Conservation (phyloP, 768 basidiomycete species). For the Lactarius quietus region DNA sequence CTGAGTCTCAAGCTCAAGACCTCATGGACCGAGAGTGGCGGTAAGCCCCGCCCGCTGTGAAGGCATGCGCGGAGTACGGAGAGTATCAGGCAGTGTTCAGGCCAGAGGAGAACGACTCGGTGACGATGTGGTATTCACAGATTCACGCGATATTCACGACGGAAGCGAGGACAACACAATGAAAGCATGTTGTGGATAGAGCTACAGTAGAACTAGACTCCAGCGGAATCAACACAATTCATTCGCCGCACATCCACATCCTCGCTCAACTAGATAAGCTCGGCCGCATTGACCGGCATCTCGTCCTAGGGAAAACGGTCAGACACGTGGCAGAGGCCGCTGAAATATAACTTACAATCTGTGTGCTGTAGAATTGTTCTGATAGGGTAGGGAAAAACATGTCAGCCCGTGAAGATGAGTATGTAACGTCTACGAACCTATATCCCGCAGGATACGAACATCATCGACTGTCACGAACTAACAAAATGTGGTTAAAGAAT, state of each 20-base stretch:
- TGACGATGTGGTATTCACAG: no score
- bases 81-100: no score
- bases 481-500: not conserved
- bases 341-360: constrained; percentile 57
- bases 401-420: constrained; percentile 1
- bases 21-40: no score
- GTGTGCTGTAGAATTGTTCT: constrained; percentile 97
- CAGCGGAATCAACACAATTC: not conserved
- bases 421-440: constrained; percentile 53
- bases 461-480: constrained; percentile 95
- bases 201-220: no score
- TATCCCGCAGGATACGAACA: constrained; percentile 94
- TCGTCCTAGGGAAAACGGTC: constrained; percentile 63
- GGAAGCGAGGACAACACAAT: no score
- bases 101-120: no score
- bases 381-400: not conserved
- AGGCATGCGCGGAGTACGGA: no score
- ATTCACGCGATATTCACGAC: no score
- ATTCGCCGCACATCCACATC: no score
- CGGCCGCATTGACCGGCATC: constrained; percentile 98
- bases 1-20: no score
- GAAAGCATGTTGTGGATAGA: no score
- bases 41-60: no score
- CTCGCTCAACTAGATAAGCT: constrained; percentile 66
- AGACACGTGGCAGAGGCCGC: constrained; percentile 22